A percentile compares a stretch with the other conserved stretches of the same genome.
Evolutionary conservation across 768 basidiomycete genomes (phyloP).

Genomic region (Tulasnella sp.): DNA sequence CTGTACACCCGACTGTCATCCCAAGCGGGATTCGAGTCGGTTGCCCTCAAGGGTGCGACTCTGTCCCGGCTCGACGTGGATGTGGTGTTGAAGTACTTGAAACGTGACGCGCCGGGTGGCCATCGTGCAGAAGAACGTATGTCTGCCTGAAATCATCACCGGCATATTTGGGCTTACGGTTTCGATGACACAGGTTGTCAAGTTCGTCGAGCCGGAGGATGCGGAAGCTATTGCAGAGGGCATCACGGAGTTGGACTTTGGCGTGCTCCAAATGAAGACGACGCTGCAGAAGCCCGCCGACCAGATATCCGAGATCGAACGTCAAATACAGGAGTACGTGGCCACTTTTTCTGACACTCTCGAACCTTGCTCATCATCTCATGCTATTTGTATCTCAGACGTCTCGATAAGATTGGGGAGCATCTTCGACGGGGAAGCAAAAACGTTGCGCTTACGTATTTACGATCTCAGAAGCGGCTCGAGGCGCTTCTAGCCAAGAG

Average conservation of each 20-base stretch:
- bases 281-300: too few relatives aligned
- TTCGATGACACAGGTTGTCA: slow-evolving; percentile 68
- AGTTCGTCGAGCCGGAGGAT: slow-evolving; percentile 60
- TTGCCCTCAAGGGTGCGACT: slow-evolving; percentile 43
- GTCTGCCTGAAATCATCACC: too few relatives aligned
- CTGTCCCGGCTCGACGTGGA: slow-evolving; percentile 67
- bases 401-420: slow-evolving; percentile 63
- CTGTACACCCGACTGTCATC: slow-evolving; percentile 68
- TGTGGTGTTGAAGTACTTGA: slow-evolving; percentile 74
- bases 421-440: slow-evolving; percentile 74
- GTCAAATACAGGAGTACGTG: too few relatives aligned
- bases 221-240: slow-evolving; percentile 39
- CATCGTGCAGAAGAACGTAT: slow-evolving; percentile 55
- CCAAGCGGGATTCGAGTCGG: slow-evolving; percentile 56
- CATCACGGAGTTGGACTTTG: too few relatives aligned
- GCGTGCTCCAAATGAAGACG: too few relatives aligned
- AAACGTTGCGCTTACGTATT: slow-evolving; percentile 62
- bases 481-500: slow-evolving; percentile 79
- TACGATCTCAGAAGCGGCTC: slow-evolving; percentile 79
- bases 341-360: too few relatives aligned
- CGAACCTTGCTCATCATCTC: background rate
- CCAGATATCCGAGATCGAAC: too few relatives aligned
- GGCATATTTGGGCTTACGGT: too few relatives aligned
- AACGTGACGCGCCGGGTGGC: slow-evolving; percentile 72
- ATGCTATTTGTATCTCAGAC: slow-evolving; percentile 50